Evolutionary conservation across 805 yeast genomes (phyloP).

Genomic region (Ogataea pignaliae): DNA sequence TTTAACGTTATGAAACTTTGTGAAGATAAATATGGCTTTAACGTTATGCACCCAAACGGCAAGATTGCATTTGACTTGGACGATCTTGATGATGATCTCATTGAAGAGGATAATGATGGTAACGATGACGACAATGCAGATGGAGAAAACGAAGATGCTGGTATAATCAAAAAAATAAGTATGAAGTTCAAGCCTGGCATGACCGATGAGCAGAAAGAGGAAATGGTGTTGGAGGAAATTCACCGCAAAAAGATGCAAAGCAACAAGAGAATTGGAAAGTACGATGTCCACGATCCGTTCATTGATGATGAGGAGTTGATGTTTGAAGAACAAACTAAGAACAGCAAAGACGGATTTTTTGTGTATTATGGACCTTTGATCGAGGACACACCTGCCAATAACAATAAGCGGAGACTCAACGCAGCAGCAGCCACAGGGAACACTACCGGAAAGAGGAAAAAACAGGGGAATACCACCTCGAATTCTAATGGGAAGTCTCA

Average conservation of each 20-base stretch:
- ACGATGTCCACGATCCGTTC: constrained; percentile 90
- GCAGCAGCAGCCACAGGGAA: neutral
- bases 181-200: constrained; percentile 29
- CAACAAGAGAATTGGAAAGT: constrained; percentile 81
- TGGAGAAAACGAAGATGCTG: constrained; percentile 34
- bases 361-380: constrained; percentile 91
- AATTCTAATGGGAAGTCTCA: neutral
- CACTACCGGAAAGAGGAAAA: neutral
- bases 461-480: neutral
- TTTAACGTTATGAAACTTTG: constrained; percentile 70
- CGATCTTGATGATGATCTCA: constrained; percentile 47
- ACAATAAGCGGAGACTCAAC: constrained; percentile 4
- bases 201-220: constrained; percentile 31
- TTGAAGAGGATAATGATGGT: constrained; percentile 20
- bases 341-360: constrained; percentile 92
- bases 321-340: constrained; percentile 91
- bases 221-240: constrained; percentile 26
- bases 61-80: constrained; percentile 52
- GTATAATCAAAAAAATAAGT: constrained; percentile 25
- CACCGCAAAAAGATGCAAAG: constrained; percentile 39
- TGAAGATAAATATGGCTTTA: constrained; percentile 83
- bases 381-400: constrained; percentile 40
- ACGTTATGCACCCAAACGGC: constrained; percentile 62
- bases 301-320: constrained; percentile 90
- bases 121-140: constrained; percentile 31